phyloP scores from a whole-genome alignment of 1,284 basidiomycete species.

The Serendipita sp. region DNA sequence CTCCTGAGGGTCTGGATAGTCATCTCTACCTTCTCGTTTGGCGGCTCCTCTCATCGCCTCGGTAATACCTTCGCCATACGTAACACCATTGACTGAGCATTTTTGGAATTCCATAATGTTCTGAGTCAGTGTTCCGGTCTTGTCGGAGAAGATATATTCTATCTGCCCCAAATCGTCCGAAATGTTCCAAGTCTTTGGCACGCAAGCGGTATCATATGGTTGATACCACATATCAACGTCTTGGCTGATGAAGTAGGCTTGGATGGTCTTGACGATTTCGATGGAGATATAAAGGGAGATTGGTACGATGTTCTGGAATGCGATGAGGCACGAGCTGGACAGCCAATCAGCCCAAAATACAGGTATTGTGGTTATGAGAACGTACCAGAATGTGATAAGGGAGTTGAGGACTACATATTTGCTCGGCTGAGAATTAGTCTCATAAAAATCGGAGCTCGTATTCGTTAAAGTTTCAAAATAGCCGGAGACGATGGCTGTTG shows the following conservation, averaged over 20 bases:
- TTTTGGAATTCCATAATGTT: slow-evolving; percentile 99
- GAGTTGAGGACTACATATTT: slow-evolving; percentile 57
- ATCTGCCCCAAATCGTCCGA: slow-evolving; percentile 96
- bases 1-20: slow-evolving; percentile 53
- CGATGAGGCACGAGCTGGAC: slow-evolving; percentile 68
- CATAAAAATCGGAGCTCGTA: slow-evolving; percentile 66
- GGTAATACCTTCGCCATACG: slow-evolving; percentile 87
- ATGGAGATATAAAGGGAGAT: slow-evolving; percentile 96
- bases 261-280: slow-evolving; percentile 95
- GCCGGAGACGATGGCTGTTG: slow-evolving; percentile 64
- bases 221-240: slow-evolving; percentile 96
- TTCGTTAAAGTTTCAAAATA: slow-evolving; percentile 44
- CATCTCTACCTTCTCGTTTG: slow-evolving; percentile 60
- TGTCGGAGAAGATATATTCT: slow-evolving; percentile 96
- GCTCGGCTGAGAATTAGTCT: slow-evolving; percentile 49
- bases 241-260: slow-evolving; percentile 95
- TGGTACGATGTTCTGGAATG: slow-evolving; percentile 96
- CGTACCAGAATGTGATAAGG: slow-evolving; percentile 77
- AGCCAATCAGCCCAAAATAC: background rate
- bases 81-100: slow-evolving; percentile 73
- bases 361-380: slow-evolving; percentile 9
- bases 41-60: slow-evolving; percentile 90
- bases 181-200: slow-evolving; percentile 97
- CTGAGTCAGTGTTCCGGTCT: slow-evolving; percentile 91
- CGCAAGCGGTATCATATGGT: slow-evolving; percentile 74